Conservation (phyloP, 352 stramenopile genomes). For the Pseudoperonospora humuli region DNA sequence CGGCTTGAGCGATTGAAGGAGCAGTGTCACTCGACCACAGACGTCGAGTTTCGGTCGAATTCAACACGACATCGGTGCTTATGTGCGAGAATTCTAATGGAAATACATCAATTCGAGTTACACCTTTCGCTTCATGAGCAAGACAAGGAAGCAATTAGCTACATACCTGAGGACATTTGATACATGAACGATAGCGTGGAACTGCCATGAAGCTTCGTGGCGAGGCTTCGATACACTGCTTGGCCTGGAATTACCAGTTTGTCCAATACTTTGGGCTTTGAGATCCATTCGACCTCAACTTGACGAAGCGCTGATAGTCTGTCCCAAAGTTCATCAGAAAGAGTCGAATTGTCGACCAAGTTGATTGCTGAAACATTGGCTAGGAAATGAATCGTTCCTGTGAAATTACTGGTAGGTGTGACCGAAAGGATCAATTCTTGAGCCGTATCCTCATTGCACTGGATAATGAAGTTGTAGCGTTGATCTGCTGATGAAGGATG, state of each 20-base stretch:
- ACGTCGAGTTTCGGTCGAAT: constrained; percentile 7
- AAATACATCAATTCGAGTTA: too few relatives aligned
- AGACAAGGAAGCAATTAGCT: background rate
- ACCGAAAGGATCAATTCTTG: constrained; percentile 13
- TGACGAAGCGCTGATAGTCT: constrained; percentile 9
- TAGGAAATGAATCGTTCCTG: constrained; percentile 15
- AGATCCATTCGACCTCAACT: constrained; percentile 26
- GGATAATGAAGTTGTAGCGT: constrained; percentile 8
- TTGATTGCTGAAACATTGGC: constrained; percentile 13
- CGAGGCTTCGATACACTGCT: constrained; percentile 26
- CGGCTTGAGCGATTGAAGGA: background rate
- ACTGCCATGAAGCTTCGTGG: constrained; percentile 13
- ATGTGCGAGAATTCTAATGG: constrained; percentile 37
- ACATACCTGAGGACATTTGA: constrained; percentile 28
- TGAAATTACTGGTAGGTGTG: constrained; percentile 12
- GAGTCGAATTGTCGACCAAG: background rate
- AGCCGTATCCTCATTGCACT: constrained; percentile 5
- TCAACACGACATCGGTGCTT: constrained; percentile 25
- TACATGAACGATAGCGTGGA: constrained; percentile 28
- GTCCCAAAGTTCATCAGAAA: constrained; percentile 12
- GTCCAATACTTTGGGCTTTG: constrained; percentile 1
- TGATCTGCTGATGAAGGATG: constrained; percentile 1
- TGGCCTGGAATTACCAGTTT: background rate
- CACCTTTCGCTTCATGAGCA: background rate
- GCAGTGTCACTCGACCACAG: constrained; percentile 33